Conservation (phyloP, 2,329 filamentous ascomycete genomes). For the Pezicula carpinea region DNA sequence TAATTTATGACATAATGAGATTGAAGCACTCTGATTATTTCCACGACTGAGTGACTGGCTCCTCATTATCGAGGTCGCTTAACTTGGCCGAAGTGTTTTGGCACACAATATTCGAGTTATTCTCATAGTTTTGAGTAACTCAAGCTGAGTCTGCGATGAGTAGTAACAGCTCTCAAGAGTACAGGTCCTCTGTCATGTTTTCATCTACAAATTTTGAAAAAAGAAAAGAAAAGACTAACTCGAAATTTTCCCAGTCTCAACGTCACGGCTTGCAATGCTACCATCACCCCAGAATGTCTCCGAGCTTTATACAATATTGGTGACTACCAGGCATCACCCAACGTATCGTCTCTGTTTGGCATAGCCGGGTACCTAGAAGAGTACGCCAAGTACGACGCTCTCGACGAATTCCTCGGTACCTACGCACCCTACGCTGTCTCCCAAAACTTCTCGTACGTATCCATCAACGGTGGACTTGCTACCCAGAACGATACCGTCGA, state of each 20-base stretch:
- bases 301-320: constrained; percentile 33
- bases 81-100: no score
- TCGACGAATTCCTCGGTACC: constrained; percentile 15
- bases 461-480: constrained; percentile 32
- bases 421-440: constrained; percentile 14
- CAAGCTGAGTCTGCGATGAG: no score
- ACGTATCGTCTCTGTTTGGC: constrained; percentile 55
- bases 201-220: no score
- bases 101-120: no score
- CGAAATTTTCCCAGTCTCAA: background rate
- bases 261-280: constrained; percentile 22
- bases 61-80: no score
- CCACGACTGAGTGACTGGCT: no score
- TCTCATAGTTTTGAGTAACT: no score
- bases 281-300: constrained; percentile 31
- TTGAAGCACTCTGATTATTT: no score
- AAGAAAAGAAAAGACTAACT: no score
- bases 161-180: no score
- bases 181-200: no score
- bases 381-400: constrained; percentile 17
- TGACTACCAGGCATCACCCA: constrained; percentile 40
- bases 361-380: constrained; percentile 43
- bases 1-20: no score
- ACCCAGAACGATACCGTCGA: constrained; percentile 31
- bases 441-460: constrained; percentile 22